Base-by-base conservation (phyloP, 2,329 filamentous ascomycete species). In the Lomentospora prolificans region DNA sequence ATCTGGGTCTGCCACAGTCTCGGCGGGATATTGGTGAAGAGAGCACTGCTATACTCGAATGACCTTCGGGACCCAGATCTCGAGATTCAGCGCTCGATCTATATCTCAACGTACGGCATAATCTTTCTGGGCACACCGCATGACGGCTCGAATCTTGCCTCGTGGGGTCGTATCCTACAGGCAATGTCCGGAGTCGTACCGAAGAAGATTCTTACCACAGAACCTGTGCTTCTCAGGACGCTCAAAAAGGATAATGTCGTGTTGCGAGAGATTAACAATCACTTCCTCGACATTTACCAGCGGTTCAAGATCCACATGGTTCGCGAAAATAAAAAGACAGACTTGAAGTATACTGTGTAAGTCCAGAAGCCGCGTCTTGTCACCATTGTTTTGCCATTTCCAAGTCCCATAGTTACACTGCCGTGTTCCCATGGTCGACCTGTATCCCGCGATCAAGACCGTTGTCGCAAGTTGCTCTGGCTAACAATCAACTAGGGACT, bases 91-190 rank as follows among this genome's bases (percentile, higher is more conserved):
- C 79, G 85, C 19, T 85, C 84, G 9, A 80, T 90, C 54, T 89
- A 80, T 61, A 78, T 89, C 8, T 89, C 85, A 1, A 90, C 87
- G 0, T 90, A 85, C 63, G 87, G 83, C 24, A 80, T 90, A 57
- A 75, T 90, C 31, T 91, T 91, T 65, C 75, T 91, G 27, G 87
- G 87, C 12, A 91, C 87, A 12, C 87, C 87, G 5, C 87, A 90
- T 66, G 81, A 77, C 17, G 87, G 86, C 7, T 82, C 85, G 1
- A 83, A 84, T 59, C 70, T 84, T 2, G 86, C 86, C 1, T 77
- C 80, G 62, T 89, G 85, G 85, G 86, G 81, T 0, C 70, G 78
- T 9, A 71, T 86, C 55, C 70, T 90, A 31, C 85, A 90, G 67
- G 79, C 77, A 60, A 86, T 90, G 73, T 81, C 82, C 53, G 78